A percentile compares a stretch with the other conserved stretches of the same genome.
These are phyloP conservation scores for Ustilago trichophora DNA, from an alignment of 1,284 basidiomycete genomes.

Conservation along the genomic window DNA sequence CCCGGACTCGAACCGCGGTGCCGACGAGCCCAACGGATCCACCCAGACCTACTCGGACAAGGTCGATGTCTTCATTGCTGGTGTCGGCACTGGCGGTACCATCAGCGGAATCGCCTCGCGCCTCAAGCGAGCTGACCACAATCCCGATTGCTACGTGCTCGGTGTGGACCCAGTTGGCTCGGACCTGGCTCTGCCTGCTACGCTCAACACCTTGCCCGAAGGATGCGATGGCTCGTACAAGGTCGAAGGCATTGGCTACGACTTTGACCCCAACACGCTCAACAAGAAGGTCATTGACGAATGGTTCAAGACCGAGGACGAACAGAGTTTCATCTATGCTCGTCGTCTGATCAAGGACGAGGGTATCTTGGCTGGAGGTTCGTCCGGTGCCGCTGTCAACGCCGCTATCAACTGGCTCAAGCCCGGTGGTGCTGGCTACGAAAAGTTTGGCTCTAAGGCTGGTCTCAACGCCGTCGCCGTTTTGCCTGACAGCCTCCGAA, in stretches of 20 bases:
- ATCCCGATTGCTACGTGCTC: conserved; percentile 71
- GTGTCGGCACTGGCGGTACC: conserved; percentile 94
- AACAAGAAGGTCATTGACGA: conserved; percentile 54
- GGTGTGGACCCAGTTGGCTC: conserved; percentile 94
- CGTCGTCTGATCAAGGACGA: conserved; percentile 83
- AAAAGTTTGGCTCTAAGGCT: conserved; percentile 73
- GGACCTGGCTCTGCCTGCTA: conserved; percentile 79
- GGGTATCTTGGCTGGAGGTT: conserved; percentile 89
- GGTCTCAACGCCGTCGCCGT: conserved; percentile 88
- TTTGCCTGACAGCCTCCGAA: conserved; percentile 88
- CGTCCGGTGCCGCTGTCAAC: conserved; percentile 83
- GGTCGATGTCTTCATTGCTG: conserved; percentile 85
- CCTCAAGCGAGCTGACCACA: conserved; percentile 69
- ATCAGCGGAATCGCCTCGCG: conserved; percentile 85
- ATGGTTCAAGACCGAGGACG: conserved; percentile 88
- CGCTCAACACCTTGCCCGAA: conserved; percentile 71
- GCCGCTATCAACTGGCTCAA: conserved; percentile 82
- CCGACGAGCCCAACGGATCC: conserved; percentile 30
- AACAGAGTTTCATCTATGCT: conserved; percentile 81
- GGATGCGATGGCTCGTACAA: conserved; percentile 76
- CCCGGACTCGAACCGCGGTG: conserved; percentile 44
- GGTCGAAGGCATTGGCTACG: conserved; percentile 87
- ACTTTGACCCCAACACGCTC: conserved; percentile 58
- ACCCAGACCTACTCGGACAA: conserved; percentile 30
- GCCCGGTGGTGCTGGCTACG: conserved; percentile 73